Conservation (phyloP, 352 stramenopile genomes). For the Phytophthora pini region DNA sequence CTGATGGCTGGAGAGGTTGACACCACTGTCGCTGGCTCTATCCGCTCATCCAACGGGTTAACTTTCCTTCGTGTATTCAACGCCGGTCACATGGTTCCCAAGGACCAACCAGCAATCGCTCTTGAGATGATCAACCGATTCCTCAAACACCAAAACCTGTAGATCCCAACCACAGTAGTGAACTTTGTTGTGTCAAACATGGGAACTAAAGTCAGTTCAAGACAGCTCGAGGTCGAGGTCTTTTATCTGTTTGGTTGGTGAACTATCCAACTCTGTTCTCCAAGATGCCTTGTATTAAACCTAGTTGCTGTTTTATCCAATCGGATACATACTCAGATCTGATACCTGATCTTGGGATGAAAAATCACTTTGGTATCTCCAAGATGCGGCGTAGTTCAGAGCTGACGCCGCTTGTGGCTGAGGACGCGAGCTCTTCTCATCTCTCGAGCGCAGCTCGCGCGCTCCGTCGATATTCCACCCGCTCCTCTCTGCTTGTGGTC, state of each 20-base stretch:
- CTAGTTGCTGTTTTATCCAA: conserved; percentile 1
- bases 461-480: neutral
- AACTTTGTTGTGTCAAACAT: neutral
- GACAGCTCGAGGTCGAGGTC: no score
- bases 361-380: conserved; percentile 8
- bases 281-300: no score
- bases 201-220: no score
- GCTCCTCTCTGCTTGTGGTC: conserved; percentile 26
- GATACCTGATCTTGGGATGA: neutral
- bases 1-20: conserved; percentile 9
- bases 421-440: neutral
- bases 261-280: no score
- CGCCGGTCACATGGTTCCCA: conserved; percentile 60
- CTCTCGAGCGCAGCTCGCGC: neutral
- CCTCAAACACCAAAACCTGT: conserved; percentile 49
- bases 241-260: no score
- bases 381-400: conserved; percentile 38
- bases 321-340: conserved; percentile 16
- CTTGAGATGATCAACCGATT: conserved; percentile 69
- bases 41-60: conserved; percentile 42
- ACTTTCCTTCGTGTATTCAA: conserved; percentile 61
- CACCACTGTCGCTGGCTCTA: conserved; percentile 21
- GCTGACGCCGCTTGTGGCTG: conserved; percentile 39
- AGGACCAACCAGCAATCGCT: conserved; percentile 49
- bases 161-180: neutral